phyloP scores from a whole-genome alignment of 805 yeast species.

The Blastobotrys parvus region DNA sequence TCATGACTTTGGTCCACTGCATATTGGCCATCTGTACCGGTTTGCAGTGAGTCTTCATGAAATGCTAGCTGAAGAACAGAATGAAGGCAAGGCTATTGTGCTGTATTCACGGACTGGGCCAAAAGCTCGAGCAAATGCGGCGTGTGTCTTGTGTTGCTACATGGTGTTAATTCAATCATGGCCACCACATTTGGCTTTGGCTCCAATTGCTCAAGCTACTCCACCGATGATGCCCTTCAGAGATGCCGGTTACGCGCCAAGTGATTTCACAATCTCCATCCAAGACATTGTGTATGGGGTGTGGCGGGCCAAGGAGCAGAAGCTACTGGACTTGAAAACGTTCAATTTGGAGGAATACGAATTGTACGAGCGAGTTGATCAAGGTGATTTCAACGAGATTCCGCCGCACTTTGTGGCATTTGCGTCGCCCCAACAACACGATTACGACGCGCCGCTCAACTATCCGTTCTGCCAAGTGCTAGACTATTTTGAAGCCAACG shows the following conservation, averaged over 20 bases:
- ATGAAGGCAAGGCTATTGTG: conserved; percentile 82
- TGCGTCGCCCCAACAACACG: conserved; percentile 75
- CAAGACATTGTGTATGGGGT: conserved; percentile 94
- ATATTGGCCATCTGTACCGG: conserved; percentile 85
- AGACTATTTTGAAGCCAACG: conserved; percentile 59
- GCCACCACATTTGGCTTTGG: conserved; percentile 97
- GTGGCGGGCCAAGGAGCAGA: conserved; percentile 95
- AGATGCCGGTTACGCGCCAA: conserved; percentile 95
- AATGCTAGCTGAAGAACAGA: conserved; percentile 74
- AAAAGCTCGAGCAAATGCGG: conserved; percentile 83
- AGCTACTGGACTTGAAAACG: conserved; percentile 73
- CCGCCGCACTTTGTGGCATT: conserved; percentile 94
- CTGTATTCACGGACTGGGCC: conserved; percentile 80
- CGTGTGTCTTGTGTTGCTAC: conserved; percentile 87
- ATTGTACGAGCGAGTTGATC: conserved; percentile 89
- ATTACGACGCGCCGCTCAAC: conserved; percentile 19
- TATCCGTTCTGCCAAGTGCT: conserved; percentile 61
- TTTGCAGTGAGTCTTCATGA: conserved; percentile 94
- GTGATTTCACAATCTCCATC: conserved; percentile 87
- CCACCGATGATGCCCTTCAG: conserved; percentile 94
- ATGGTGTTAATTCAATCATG: conserved; percentile 92
- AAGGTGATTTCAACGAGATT: conserved; percentile 88
- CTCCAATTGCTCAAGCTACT: conserved; percentile 84
- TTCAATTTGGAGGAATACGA: conserved; percentile 93
- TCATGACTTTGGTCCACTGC: conserved; percentile 93